phyloP scores from a whole-genome alignment of 345 rosid species.

The Lumnitzera littorea region DNA sequence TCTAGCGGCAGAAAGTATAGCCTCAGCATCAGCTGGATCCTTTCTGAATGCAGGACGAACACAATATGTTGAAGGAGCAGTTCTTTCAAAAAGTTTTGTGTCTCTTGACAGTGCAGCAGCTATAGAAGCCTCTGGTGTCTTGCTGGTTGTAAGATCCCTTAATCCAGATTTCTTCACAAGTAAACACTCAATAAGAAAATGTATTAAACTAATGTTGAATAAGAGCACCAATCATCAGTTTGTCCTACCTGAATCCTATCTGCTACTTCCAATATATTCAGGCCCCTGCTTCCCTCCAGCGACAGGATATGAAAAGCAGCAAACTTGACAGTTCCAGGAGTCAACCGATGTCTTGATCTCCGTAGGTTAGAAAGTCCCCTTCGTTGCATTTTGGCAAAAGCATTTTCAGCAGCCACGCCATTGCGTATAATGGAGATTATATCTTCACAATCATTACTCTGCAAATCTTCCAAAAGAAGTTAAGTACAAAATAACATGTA shows the following conservation, averaged over 20 bases:
- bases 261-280: slow-evolving; percentile 78
- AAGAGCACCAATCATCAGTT: not conserved
- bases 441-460: slow-evolving; percentile 66
- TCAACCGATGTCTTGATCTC: slow-evolving; percentile 87
- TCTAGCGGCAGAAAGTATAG: slow-evolving; percentile 69
- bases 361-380: slow-evolving; percentile 63
- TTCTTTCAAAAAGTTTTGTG: slow-evolving; percentile 85
- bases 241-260: slow-evolving; percentile 77
- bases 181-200: not conserved
- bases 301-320: slow-evolving; percentile 90
- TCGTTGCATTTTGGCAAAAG: slow-evolving; percentile 83
- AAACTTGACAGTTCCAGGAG: slow-evolving; percentile 93
- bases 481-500: not conserved
- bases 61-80: slow-evolving; percentile 92
- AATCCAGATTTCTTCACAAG: slow-evolving; percentile 65
- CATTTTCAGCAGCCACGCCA: slow-evolving; percentile 81
- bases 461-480: slow-evolving; percentile 8
- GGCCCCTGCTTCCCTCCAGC: slow-evolving; percentile 67
- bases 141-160: slow-evolving; percentile 86
- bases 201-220: not conserved
- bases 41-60: slow-evolving; percentile 78
- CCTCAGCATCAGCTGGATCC: slow-evolving; percentile 59
- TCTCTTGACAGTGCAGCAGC: slow-evolving; percentile 94
- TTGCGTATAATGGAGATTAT: slow-evolving; percentile 59
- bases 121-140: slow-evolving; percentile 95